phyloP scores from a whole-genome alignment of 805 yeast genomes.

The Vanderwaltozyma verrucispora region DNA sequence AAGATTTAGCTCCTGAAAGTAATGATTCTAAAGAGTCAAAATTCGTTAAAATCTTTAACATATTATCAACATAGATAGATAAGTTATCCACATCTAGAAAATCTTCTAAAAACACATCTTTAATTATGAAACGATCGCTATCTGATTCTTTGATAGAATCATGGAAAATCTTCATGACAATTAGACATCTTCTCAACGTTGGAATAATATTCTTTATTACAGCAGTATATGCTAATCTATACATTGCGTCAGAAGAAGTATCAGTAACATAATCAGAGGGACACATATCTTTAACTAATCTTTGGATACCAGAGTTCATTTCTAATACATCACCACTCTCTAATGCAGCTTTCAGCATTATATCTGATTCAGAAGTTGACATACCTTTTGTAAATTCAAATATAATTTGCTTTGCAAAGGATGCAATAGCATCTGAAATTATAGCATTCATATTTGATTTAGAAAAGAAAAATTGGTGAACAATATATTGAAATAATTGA shows the following conservation, averaged over 20 bases:
- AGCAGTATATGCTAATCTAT: constrained; percentile 15
- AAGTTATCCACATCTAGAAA: constrained; percentile 1
- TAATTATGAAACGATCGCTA: constrained; percentile 15
- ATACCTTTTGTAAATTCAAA: constrained; percentile 11
- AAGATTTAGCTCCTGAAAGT: not conserved
- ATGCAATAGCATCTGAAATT: constrained; percentile 11
- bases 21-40: constrained; percentile 8
- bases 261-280: not conserved
- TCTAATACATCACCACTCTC: constrained; percentile 4
- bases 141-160: constrained; percentile 20
- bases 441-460: constrained; percentile 9
- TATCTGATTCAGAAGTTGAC: not conserved
- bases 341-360: constrained; percentile 3
- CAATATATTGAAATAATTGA: constrained; percentile 24
- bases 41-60: constrained; percentile 10
- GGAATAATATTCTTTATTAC: constrained; percentile 18
- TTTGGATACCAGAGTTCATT: not conserved
- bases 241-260: constrained; percentile 1
- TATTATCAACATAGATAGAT: constrained; percentile 8
- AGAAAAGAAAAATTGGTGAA: constrained; percentile 10
- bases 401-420: constrained; percentile 10
- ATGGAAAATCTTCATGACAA: constrained; percentile 26
- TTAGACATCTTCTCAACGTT: constrained; percentile 23
- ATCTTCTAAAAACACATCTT: constrained; percentile 16
- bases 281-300: not conserved